A percentile compares a stretch with the other conserved stretches of the same genome.
These are phyloP conservation scores for Pythium dissotocum DNA, from an alignment of 352 stramenopile genomes.

Conservation along the genomic window DNA sequence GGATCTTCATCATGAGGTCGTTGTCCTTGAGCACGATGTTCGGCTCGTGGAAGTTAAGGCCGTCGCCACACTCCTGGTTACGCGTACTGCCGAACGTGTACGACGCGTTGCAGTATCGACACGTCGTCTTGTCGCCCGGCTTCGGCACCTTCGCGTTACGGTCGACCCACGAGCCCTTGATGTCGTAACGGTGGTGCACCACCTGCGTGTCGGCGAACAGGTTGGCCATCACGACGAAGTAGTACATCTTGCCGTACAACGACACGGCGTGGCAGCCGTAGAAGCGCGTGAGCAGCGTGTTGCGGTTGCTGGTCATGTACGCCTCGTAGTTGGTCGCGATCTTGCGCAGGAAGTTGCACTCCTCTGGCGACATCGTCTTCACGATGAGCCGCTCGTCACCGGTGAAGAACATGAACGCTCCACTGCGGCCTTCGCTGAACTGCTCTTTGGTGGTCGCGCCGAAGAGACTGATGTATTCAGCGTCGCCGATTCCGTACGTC, in stretches of 20 bases:
- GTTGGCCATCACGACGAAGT: slow-evolving; percentile 93
- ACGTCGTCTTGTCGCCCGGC: slow-evolving; percentile 75
- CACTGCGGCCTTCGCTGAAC: slow-evolving; percentile 86
- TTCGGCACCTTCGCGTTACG: slow-evolving; percentile 84
- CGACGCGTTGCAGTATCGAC: slow-evolving; percentile 84
- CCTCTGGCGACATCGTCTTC: slow-evolving; percentile 89
- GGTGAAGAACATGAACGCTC: slow-evolving; percentile 93
- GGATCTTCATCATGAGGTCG: slow-evolving; percentile 89
- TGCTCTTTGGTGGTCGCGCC: slow-evolving; percentile 86
- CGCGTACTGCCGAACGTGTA: slow-evolving; percentile 88
- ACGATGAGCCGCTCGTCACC: slow-evolving; percentile 87
- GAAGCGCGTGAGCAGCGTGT: slow-evolving; percentile 87
- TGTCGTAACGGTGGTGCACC: slow-evolving; percentile 90
- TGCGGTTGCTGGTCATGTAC: slow-evolving; percentile 83
- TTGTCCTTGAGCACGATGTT: slow-evolving; percentile 91
- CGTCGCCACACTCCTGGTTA: slow-evolving; percentile 83
- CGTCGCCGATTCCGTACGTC: slow-evolving; percentile 78
- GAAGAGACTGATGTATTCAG: slow-evolving; percentile 85
- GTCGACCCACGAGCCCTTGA: slow-evolving; percentile 91
- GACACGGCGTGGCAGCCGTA: slow-evolving; percentile 89
- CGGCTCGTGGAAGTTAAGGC: slow-evolving; percentile 86
- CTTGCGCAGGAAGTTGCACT: slow-evolving; percentile 85
- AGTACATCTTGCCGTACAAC: slow-evolving; percentile 91
- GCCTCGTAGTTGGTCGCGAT: slow-evolving; percentile 85
- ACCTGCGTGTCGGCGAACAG: slow-evolving; percentile 86